Evolutionary conservation across 2,329 filamentous ascomycete genomes (phyloP), one percentile per base, ranked within the genome.

Genomic region (Phoma sp.): DNA sequence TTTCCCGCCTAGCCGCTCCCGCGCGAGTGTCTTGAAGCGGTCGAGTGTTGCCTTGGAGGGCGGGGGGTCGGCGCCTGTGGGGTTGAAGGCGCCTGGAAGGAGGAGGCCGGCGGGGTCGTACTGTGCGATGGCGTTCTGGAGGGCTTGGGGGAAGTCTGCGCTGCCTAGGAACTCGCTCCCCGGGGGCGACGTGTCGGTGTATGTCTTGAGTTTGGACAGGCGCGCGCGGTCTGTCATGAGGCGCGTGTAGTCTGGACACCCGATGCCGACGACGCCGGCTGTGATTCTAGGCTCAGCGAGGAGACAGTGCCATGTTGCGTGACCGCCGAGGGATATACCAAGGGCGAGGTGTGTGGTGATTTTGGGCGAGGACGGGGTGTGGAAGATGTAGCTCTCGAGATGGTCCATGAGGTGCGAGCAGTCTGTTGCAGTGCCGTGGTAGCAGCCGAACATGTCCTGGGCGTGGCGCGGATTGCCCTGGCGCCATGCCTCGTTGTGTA

Each of bases 371-470:
- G 59, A 64, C 13, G 62, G 58, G 8, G 76, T 76, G 4, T 82
- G 82, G 66, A 90, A 89, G 21, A 95, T 77, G 70, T 93, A 96
- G 0, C 86, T 86, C n/a, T 85, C 85, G 2, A 96, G 79, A 51
- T 92, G 84, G 65, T 92, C 88, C 62, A 98, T 88, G 58, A 98
- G 78, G 9, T 88, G 81, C 15, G 83, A 85, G 31, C 88, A 87
- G 73, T 98, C 94, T n/a, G 80, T 76, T 13, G 89, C 88, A 0
- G 90, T 94, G 47, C 85, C 86, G 62, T 84, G 84, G 56, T 93
- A 88, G 58, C 86, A 85, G 27, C 85, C 87, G 72, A 95, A 92
- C 92, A 99, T 96, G 74, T 99, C 95, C 71, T 91, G 86, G 0
- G 92, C 94, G 78, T 98, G 95, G 6, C 82, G 84, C 7, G 83